phyloP scores from a whole-genome alignment of 192 early-diverging fungal species.

The Powellomyces hirtus region DNA sequence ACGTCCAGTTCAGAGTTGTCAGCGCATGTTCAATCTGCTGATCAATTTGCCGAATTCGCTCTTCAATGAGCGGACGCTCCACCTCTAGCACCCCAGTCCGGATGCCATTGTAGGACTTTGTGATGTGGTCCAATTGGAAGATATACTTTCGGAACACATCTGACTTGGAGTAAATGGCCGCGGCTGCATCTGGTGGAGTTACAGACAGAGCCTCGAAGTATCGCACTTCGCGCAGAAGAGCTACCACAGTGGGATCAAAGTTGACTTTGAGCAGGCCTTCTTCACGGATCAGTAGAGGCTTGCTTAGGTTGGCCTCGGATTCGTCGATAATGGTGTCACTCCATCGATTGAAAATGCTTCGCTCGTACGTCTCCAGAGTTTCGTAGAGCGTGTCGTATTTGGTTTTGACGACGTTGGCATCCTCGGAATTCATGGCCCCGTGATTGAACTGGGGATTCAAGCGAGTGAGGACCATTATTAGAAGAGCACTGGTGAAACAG shows the following conservation, averaged over 20 bases:
- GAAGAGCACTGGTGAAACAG: conserved; percentile 5
- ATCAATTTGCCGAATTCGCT: conserved; percentile 52
- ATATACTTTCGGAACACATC: conserved; percentile 62
- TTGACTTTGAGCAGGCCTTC: conserved; percentile 54
- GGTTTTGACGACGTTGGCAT: conserved; percentile 47
- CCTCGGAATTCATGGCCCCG: conserved; percentile 54
- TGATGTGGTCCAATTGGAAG: conserved; percentile 58
- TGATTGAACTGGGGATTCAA: conserved; percentile 48
- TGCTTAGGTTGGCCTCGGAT: conserved; percentile 59
- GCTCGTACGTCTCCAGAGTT: conserved; percentile 54
- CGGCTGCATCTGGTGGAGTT: conserved; percentile 50
- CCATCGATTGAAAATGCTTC: conserved; percentile 50
- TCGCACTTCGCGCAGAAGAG: conserved; percentile 60
- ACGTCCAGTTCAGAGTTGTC: conserved; percentile 59
- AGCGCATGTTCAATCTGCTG: conserved; percentile 52
- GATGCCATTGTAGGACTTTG: conserved; percentile 57
- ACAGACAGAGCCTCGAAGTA: conserved; percentile 55
- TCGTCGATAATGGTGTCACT: conserved; percentile 58
- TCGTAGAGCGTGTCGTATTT: conserved; percentile 52
- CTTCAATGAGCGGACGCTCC: conserved; percentile 57
- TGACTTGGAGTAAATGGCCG: conserved; percentile 52
- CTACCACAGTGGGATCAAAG: conserved; percentile 70
- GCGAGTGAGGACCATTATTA: conserved; percentile 1
- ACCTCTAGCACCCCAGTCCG: conserved; percentile 54
- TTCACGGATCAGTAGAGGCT: conserved; percentile 47